phyloP scores from a whole-genome alignment of 441 rosid species.

The Croton setiger region DNA sequence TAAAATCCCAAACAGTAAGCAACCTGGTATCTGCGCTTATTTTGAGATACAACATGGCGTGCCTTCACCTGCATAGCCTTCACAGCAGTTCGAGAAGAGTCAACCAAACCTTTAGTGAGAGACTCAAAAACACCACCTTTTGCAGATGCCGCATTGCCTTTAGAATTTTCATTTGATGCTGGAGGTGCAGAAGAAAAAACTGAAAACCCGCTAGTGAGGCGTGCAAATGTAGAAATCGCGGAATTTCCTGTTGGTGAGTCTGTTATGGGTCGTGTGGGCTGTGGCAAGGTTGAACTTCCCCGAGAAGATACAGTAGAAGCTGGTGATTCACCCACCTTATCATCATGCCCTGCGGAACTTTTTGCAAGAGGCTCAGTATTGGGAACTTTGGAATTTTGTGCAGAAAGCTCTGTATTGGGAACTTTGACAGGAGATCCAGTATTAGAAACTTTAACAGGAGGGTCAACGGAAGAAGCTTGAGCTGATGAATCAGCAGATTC shows the following conservation, averaged over 20 bases:
- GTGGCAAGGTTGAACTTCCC: constrained; percentile 45
- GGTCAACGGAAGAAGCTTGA: constrained; percentile 5
- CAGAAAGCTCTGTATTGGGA: constrained; percentile 9
- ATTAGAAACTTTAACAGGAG: constrained; percentile 10
- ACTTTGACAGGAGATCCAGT: constrained; percentile 3
- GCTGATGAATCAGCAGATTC: constrained; percentile 37
- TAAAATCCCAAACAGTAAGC: constrained; percentile 1
- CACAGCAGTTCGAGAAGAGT: constrained; percentile 64
- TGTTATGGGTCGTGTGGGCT: constrained; percentile 30
- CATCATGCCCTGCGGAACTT: not conserved
- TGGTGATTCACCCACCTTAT: constrained; percentile 3
- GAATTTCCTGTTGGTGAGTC: constrained; percentile 32
- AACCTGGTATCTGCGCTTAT: constrained; percentile 83
- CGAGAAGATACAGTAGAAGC: not conserved
- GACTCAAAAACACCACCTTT: constrained; percentile 55
- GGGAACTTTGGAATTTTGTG: not conserved
- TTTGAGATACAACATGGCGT: constrained; percentile 78
- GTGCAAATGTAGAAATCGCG: constrained; percentile 52
- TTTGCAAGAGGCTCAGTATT: constrained; percentile 7
- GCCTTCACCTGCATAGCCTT: constrained; percentile 89
- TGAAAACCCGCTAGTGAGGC: constrained; percentile 62
- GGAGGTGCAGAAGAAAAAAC: constrained; percentile 36
- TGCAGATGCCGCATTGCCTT: constrained; percentile 26
- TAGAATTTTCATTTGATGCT: constrained; percentile 26
- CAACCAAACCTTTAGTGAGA: constrained; percentile 69